Evolutionary conservation across 2,329 filamentous ascomycete genomes (phyloP).

Genomic region (Fusarium decemcellulare): DNA sequence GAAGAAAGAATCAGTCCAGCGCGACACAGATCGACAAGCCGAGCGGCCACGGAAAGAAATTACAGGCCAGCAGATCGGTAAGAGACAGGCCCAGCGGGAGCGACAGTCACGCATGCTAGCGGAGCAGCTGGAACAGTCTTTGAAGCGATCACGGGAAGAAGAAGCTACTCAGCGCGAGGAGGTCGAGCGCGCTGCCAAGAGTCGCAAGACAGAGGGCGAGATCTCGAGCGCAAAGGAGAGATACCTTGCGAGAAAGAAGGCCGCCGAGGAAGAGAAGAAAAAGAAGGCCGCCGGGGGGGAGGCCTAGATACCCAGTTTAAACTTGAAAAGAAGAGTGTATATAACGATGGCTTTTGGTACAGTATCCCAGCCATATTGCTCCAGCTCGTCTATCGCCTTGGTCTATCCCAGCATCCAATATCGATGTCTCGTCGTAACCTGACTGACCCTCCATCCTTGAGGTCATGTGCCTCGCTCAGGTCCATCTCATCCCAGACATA

Average conservation of each 20-base stretch:
- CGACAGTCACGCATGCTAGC: slow-evolving; percentile 85
- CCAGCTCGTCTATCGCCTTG: slow-evolving; percentile 35
- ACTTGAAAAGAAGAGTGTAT: slow-evolving; percentile 33
- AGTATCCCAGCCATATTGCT: slow-evolving; percentile 30
- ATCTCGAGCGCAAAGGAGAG: slow-evolving; percentile 84
- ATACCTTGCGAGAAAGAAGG: slow-evolving; percentile 83
- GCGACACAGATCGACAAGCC: slow-evolving; percentile 39
- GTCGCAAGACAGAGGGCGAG: slow-evolving; percentile 81
- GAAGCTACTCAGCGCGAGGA: slow-evolving; percentile 74
- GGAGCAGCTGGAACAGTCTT: slow-evolving; percentile 79
- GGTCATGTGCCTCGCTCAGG: neutral
- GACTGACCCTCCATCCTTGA: no score
- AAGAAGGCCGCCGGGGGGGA: slow-evolving; percentile 54
- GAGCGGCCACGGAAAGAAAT: slow-evolving; percentile 54
- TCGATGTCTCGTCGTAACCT: slow-evolving; percentile 10
- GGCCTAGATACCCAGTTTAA: slow-evolving; percentile 49
- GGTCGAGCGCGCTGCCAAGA: slow-evolving; percentile 78
- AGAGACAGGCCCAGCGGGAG: slow-evolving; percentile 79
- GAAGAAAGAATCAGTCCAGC: slow-evolving; percentile 64
- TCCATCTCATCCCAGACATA: slow-evolving; percentile 23
- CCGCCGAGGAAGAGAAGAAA: slow-evolving; percentile 78
- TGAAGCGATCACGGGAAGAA: slow-evolving; percentile 80
- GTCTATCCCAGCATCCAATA: slow-evolving; percentile 30
- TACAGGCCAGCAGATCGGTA: slow-evolving; percentile 59
- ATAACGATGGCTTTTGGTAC: slow-evolving; percentile 34